Conservation (phyloP, 116 monocot species). For the Zostera marina region DNA sequence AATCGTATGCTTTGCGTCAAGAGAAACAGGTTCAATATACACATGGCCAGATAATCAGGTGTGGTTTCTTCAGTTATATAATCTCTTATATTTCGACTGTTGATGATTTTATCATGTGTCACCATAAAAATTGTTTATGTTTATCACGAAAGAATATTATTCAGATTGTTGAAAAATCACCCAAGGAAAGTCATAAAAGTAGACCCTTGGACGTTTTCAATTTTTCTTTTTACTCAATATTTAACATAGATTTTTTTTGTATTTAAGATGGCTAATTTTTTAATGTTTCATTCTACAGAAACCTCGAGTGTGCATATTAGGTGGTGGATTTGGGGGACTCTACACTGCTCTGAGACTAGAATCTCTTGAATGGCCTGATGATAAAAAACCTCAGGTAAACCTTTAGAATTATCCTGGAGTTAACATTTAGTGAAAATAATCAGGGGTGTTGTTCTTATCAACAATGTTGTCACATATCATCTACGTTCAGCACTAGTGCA, state of each 20-base stretch:
- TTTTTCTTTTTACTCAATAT: background rate
- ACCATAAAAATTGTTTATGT: background rate
- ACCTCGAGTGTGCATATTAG: conserved; percentile 85
- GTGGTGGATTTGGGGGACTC: conserved; percentile 96
- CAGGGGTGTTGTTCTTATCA: too few relatives aligned
- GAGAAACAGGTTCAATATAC: background rate
- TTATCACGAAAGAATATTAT: too few relatives aligned
- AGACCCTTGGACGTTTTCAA: too few relatives aligned
- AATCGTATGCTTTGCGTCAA: background rate
- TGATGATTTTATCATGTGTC: background rate
- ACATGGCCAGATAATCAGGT: conserved; percentile 1
- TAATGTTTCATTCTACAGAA: too few relatives aligned
- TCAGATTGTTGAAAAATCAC: too few relatives aligned
- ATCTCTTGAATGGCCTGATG: conserved; percentile 85
- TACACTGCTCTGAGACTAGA: conserved; percentile 88
- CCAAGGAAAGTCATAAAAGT: too few relatives aligned
- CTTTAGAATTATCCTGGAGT: background rate
- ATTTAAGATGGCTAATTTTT: too few relatives aligned
- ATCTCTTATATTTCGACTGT: background rate
- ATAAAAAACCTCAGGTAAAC: conserved; percentile 79
- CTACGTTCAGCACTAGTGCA: too few relatives aligned
- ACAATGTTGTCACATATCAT: too few relatives aligned
- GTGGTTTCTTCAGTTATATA: background rate
- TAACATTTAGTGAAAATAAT: too few relatives aligned
- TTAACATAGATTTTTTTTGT: too few relatives aligned